Evolutionary conservation across 2,329 filamentous ascomycete genomes (phyloP), one percentile per base, ranked within the genome.

Genomic region (Anisogramma anomala): DNA sequence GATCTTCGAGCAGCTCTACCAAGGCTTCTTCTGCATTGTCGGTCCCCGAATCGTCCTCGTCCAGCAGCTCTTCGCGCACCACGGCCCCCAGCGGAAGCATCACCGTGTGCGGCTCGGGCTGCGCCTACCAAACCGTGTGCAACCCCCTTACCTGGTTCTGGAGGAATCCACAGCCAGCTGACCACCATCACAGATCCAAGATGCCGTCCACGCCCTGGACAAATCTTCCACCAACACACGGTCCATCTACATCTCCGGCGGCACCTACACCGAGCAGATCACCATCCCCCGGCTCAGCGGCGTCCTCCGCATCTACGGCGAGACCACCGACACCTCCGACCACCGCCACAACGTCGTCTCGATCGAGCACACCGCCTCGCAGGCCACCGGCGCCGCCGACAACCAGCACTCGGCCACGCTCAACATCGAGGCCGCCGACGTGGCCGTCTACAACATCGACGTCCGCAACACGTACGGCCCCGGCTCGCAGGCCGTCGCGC

Each of bases 181-280:
- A 41, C 19, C 20, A 3, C 3, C 19, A n/a, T 3, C 7, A 27
- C 34, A 47, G 45, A 36, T 47, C 20, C 45, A 47, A 34, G 32
- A 33, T 14, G 45, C 45, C 27, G 45, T 47, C 32, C 39, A 42
- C 33, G 45, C 45, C 18, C 39, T 47, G 19, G 18, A 26, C 41
- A 39, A 42, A 10, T 45, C 41, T 13, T 41, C 42, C 20, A 37
- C 39, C 3, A 17, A 18, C 13, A 38, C 35, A 19, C 37, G 41
- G 32, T 34, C 32, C 31, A 47, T 47, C 28, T 47, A 41, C 38
- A 47, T 47, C 36, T 46, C 39, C 19, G 39, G 67, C 32, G 73
- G 74, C 4, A 75, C 68, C 30, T 77, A 77, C 59, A 58, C 58
- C 10, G 73, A 77, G 52, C 73, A 77, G 54, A 70, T 77, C 36